Base-by-base conservation (phyloP, 768 basidiomycete species). In the Tephrocybe sp. region DNA sequence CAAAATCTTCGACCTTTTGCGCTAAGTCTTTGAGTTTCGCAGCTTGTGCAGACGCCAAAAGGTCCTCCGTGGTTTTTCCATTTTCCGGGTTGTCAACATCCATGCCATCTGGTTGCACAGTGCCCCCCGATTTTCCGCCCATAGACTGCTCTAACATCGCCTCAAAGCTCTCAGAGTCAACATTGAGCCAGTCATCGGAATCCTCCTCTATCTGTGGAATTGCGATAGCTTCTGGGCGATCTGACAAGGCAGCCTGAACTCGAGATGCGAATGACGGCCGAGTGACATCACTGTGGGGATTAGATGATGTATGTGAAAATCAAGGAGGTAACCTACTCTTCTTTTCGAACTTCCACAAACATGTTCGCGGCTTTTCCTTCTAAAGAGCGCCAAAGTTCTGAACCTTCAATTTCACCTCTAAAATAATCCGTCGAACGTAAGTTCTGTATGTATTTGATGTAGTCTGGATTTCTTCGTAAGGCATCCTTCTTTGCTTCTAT, bases 1-100 rank as follows among this genome's bases (percentile, higher is more conserved):
- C 85, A 63, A 99, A 99, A n/a, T 74, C 72, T 59, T 90, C 87
- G 1, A 99, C 92, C 63, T 91, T 90, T 53, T 78, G 70, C 10
- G 97, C 95, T 46, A 99, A 75, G 53, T 80, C 77, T 58, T 82
- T 83, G 26, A 98, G 69, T 53, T 79, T 81, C 17, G 75, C 65
- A 9, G 92, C 86, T 63, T 92, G 87, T 52, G 80, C 76, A 22
- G 80, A 77, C 6, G 81, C 77, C 4, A 85, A 36, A 17, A 67
- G 72, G 48, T 84, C 82, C 61, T 82, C 80, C 2, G 68, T 61
- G 19, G 60, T 63, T 39, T 66, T 68, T 2, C 59, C 63, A 12
- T 49, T 35, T 32, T 57, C 48, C 8, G 49, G 38, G 4, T 48
- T 50, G 49, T 84, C 81, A 9, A 80, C 68, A 41, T 85, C 75